These are phyloP conservation scores for Abeoforma whisleri DNA, from an alignment of 78 protist species.

Conservation along the genomic window DNA sequence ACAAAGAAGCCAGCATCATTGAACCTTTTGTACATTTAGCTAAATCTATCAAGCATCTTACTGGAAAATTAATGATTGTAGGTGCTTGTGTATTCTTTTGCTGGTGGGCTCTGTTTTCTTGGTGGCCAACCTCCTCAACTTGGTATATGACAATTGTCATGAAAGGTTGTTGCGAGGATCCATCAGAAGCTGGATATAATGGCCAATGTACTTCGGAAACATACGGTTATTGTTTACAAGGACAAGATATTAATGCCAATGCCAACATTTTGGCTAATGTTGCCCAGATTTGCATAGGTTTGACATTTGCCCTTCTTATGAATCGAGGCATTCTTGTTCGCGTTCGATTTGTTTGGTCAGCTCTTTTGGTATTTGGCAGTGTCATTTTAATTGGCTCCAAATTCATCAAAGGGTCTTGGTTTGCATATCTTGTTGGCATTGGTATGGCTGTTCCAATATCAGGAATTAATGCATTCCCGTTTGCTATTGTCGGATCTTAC, in stretches of 20 bases:
- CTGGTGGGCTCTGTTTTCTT: not conserved
- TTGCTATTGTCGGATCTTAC: conserved; percentile 14
- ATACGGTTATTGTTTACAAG: not conserved
- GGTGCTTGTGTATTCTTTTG: not conserved
- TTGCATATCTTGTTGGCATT: not conserved
- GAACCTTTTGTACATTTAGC: not conserved
- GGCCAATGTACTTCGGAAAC: not conserved
- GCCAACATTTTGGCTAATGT: not conserved
- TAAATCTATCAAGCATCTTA: not conserved
- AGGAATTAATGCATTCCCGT: conserved; percentile 11
- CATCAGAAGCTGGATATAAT: too few species aligned
- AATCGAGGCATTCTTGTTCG: not conserved
- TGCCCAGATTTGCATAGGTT: not conserved
- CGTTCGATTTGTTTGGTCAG: not conserved
- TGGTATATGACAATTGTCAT: not conserved
- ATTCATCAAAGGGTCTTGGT: not conserved
- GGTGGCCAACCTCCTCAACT: conserved; percentile 14
- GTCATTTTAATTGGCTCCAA: not conserved
- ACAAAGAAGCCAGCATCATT: not conserved
- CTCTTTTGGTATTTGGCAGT: not conserved
- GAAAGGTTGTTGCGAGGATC: not conserved
- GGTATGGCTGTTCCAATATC: not conserved
- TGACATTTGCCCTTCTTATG: not conserved
- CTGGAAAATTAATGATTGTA: not conserved
- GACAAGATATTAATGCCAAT: not conserved